A percentile compares a stretch with the other conserved stretches of the same genome.
Conservation (phyloP, 2,329 filamentous ascomycete species). For the Fonsecaea multimorphosa region DNA sequence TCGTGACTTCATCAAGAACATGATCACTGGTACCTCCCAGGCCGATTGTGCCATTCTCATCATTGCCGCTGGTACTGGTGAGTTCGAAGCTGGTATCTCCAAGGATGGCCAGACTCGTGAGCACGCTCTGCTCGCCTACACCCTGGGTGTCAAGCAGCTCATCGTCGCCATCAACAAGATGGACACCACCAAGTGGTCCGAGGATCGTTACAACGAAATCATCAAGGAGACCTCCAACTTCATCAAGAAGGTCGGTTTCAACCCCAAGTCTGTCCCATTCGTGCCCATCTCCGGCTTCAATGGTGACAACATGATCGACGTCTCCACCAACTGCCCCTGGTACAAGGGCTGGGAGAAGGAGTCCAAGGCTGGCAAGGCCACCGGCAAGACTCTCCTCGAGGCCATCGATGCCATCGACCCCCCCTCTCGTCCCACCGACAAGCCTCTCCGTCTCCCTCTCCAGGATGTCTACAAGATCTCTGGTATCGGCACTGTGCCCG, state of each 20-base stretch:
- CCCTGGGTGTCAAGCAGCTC: conserved; percentile 99
- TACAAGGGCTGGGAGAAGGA: conserved; percentile 99
- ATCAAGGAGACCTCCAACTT: conserved; percentile 99
- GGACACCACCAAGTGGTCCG: conserved; percentile 99
- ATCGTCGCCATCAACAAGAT: conserved; percentile 99
- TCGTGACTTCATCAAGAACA: conserved; percentile 99
- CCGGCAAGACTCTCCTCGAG: conserved; percentile 98
- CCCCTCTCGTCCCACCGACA: conserved; percentile 92
- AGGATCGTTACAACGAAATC: conserved; percentile 97
- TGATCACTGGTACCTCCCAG: conserved; percentile 99
- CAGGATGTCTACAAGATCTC: conserved; percentile 99
- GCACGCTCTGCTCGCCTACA: conserved; percentile 99
- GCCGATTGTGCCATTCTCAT: conserved; percentile 99
- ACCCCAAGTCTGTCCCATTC: conserved; percentile 98
- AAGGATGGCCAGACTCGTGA: conserved; percentile 99
- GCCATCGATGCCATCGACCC: conserved; percentile 96
- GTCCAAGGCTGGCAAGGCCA: conserved; percentile 82
- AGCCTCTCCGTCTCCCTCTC: conserved; percentile 99
- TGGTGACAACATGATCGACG: conserved; percentile 98
- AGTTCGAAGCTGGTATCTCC: conserved; percentile 99
- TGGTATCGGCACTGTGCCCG: conserved; percentile 99
- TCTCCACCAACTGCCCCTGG: conserved; percentile 95
- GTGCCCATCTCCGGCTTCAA: conserved; percentile 99
- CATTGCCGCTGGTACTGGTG: conserved; percentile 99
- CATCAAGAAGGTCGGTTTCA: conserved; percentile 99